Evolutionary conservation across 345 rosid species (phyloP), one percentile per base, ranked within the genome.

Genomic region (Syzygium aromaticum): DNA sequence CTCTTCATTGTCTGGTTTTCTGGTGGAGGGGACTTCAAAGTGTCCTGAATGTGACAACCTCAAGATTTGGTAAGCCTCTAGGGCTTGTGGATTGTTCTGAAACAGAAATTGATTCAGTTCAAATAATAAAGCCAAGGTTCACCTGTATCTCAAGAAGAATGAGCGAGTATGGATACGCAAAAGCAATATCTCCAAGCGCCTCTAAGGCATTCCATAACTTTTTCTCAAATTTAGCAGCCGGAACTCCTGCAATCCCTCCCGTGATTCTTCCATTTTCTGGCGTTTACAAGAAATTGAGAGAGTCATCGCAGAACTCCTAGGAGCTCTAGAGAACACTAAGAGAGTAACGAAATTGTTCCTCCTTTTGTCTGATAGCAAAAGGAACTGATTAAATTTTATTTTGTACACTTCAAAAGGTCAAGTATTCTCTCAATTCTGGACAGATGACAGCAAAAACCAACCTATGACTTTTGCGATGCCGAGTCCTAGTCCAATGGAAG

Each of bases 141-240:
- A 91, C 94, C 94, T 92, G 94, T 49, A 92, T 91, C 88, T 91
- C 93, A 25, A 93, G 59, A 27, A 92, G 88, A 67, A 93, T 27
- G 5, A 90, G 40, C 7, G 93, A 73, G 54, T 86, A 92, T 6
- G 94, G 94, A 86, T 86, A 93, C 10, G 93, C 92, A 85, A 90
- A 93, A 6, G 93, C 93, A 33, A 92, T 90, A 87, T 93, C 93
- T 7, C 94, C 94, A n/a, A 93, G 67, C 54, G 92, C 93, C 89
- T 93, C 90, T 38, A 86, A 87, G 73, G 88, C 51, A 43, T 87
- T 86, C 93, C 93, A 92, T 13, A 92, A 52, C 86, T 92, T 93
- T 51, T 89, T 88, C 40, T 52, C 25, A n/a, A 84, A 25, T 21
- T 61, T 87, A 59, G 91, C 54, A 21, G 89, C 86, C 30, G 89